These are phyloP conservation scores for Simplicillium sp. DNA, from an alignment of 2,329 filamentous ascomycete species.

Conservation along the genomic window DNA sequence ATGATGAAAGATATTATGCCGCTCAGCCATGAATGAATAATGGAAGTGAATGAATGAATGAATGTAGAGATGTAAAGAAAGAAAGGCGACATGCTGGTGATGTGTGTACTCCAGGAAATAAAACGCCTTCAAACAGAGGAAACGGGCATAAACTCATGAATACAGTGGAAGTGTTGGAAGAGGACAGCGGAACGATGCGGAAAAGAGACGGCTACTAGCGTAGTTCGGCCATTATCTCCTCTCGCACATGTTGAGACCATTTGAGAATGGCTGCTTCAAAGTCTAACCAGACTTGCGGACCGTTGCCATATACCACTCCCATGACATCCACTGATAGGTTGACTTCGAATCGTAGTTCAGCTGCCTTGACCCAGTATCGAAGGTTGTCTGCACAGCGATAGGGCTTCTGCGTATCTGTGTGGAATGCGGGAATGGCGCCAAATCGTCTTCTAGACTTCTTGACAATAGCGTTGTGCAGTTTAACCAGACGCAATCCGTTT, in stretches of 20 bases:
- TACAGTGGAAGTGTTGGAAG: too few species aligned
- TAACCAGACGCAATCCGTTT: slow-evolving; percentile 72
- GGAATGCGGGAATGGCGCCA: slow-evolving; percentile 78
- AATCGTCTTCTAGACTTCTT: slow-evolving; percentile 79
- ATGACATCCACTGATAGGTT: slow-evolving; percentile 76
- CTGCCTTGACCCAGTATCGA: slow-evolving; percentile 91
- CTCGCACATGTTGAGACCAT: slow-evolving; percentile 76
- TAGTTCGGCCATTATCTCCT: slow-evolving; percentile 72
- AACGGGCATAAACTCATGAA: background rate
- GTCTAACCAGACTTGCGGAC: slow-evolving; percentile 61
- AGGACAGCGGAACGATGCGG: too few species aligned
- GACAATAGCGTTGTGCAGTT: slow-evolving; percentile 83
- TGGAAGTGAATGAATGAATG: too few species aligned
- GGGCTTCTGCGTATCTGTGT: slow-evolving; percentile 88
- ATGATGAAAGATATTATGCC: too few species aligned
- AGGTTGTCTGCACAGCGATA: slow-evolving; percentile 92
- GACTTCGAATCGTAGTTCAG: slow-evolving; percentile 87
- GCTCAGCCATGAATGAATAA: too few species aligned
- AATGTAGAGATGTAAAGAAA: too few species aligned
- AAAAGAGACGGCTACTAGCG: background rate
- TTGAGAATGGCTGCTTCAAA: slow-evolving; percentile 76
- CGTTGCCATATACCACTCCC: slow-evolving; percentile 70
- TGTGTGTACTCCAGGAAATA: background rate
- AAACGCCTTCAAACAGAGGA: background rate
- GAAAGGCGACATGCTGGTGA: too few species aligned